A percentile compares a stretch with the other conserved stretches of the same genome.
Evolutionary conservation across 2,329 filamentous ascomycete genomes (phyloP).

Genomic region (Hypoxylon sp.): DNA sequence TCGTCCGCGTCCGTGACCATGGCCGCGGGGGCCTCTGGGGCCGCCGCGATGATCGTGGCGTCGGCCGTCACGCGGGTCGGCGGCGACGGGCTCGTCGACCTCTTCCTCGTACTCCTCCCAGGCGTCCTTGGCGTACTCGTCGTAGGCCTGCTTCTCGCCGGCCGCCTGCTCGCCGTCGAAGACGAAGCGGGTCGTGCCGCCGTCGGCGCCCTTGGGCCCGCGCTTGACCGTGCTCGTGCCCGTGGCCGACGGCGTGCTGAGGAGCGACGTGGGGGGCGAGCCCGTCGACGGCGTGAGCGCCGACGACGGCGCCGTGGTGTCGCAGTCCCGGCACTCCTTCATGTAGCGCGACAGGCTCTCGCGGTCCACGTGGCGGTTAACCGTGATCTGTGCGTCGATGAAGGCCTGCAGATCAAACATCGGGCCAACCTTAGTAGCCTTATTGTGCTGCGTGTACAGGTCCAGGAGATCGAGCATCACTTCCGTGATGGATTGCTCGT

Average conservation of each 20-base stretch:
- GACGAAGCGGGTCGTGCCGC: constrained; percentile 88
- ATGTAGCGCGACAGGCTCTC: constrained; percentile 70
- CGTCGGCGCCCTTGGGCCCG: constrained; percentile 55
- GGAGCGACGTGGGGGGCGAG: constrained; percentile 52
- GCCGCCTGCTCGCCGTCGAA: constrained; percentile 80
- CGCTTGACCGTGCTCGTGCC: constrained; percentile 48
- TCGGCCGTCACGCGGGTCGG: constrained; percentile 35
- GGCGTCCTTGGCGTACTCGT: constrained; percentile 74
- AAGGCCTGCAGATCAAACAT: constrained; percentile 78
- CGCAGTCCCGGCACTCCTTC: constrained; percentile 63
- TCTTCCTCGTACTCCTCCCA: constrained; percentile 81
- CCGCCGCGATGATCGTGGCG: constrained; percentile 40
- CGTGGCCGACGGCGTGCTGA: constrained; percentile 44
- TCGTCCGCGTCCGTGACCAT: constrained; percentile 39
- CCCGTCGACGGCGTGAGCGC: constrained; percentile 46
- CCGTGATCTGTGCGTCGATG: constrained; percentile 83
- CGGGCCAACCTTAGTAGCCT: constrained; percentile 76
- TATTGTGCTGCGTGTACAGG: constrained; percentile 85
- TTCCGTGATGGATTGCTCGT: constrained; percentile 66
- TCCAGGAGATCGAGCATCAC: constrained; percentile 90
- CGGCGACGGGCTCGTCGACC: constrained; percentile 68
- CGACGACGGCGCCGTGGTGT: constrained; percentile 46
- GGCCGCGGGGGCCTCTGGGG: constrained; percentile 38
- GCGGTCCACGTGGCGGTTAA: constrained; percentile 81
- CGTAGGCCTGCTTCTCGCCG: constrained; percentile 73